A percentile compares a stretch with the other conserved stretches of the same genome.
These are phyloP conservation scores for Discostella stelligeroides DNA, from an alignment of 108 stramenopile genomes.

Conservation along the genomic window DNA sequence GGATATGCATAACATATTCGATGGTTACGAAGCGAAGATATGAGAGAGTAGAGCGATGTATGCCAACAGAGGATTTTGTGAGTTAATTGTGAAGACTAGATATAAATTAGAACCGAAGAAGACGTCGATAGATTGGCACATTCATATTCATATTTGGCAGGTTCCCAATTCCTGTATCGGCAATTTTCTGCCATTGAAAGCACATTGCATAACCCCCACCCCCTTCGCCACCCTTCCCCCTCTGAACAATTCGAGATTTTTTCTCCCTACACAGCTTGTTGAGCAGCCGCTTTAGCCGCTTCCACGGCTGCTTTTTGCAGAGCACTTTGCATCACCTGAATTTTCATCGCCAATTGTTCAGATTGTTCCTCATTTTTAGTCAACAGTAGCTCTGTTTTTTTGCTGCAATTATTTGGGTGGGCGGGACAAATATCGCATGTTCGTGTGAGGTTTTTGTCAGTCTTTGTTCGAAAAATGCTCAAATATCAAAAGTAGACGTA, in stretches of 20 bases:
- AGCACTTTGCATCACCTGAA: constrained; percentile 80
- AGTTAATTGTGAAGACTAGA: no score
- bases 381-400: constrained; percentile 58
- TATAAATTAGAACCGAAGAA: no score
- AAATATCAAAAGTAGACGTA: constrained; percentile 16
- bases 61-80: no score
- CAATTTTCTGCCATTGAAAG: no score
- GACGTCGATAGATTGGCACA: no score
- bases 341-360: constrained; percentile 62
- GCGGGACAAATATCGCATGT: neutral
- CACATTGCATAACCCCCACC: no score
- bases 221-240: no score
- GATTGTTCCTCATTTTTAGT: constrained; percentile 63
- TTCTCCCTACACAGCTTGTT: constrained; percentile 47
- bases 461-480: no score
- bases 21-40: neutral
- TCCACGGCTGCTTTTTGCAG: constrained; percentile 86
- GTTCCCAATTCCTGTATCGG: no score
- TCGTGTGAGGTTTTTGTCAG: no score
- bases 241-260: neutral
- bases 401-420: constrained; percentile 12
- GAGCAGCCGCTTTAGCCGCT: constrained; percentile 75
- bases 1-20: constrained; percentile 41
- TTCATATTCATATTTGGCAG: no score
- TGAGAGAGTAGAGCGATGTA: no score